Conservation (phyloP, 805 yeast genomes). For the Metschnikowia hibisci region DNA sequence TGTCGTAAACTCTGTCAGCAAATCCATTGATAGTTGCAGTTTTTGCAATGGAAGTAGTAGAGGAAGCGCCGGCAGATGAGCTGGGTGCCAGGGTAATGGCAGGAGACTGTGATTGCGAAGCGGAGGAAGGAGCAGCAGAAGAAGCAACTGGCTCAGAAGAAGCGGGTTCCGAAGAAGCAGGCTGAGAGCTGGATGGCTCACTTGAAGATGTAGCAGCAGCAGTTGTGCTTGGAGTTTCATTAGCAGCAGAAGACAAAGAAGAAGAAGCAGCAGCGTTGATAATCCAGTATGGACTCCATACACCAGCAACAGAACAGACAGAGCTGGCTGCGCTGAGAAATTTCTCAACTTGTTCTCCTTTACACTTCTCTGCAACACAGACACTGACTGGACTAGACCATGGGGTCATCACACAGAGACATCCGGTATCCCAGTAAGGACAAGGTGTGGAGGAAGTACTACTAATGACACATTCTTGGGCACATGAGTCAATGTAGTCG, state of each 20-base stretch:
- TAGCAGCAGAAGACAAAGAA: slow-evolving; percentile 22
- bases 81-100: slow-evolving; percentile 6
- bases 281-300: slow-evolving; percentile 31
- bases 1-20: slow-evolving; percentile 12
- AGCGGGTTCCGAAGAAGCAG: background rate
- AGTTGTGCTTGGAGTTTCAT: slow-evolving; percentile 4
- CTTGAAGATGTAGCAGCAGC: slow-evolving; percentile 3
- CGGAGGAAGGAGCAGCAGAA: background rate
- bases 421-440: slow-evolving; percentile 44
- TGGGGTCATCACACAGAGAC: slow-evolving; percentile 38
- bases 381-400: slow-evolving; percentile 30
- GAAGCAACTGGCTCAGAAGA: slow-evolving; percentile 4
- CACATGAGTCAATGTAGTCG: slow-evolving; percentile 30
- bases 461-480: slow-evolving; percentile 27
- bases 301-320: slow-evolving; percentile 32
- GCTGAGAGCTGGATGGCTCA: slow-evolving; percentile 1
- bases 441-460: slow-evolving; percentile 35
- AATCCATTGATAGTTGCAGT: slow-evolving; percentile 15
- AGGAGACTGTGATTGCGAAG: slow-evolving; percentile 5
- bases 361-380: slow-evolving; percentile 24
- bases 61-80: slow-evolving; percentile 1
- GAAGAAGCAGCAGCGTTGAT: slow-evolving; percentile 22
- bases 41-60: slow-evolving; percentile 6
- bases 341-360: slow-evolving; percentile 26
- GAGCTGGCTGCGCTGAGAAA: slow-evolving; percentile 29